Evolutionary conservation across 345 rosid species (phyloP).

Genomic region (Trapa incisa): DNA sequence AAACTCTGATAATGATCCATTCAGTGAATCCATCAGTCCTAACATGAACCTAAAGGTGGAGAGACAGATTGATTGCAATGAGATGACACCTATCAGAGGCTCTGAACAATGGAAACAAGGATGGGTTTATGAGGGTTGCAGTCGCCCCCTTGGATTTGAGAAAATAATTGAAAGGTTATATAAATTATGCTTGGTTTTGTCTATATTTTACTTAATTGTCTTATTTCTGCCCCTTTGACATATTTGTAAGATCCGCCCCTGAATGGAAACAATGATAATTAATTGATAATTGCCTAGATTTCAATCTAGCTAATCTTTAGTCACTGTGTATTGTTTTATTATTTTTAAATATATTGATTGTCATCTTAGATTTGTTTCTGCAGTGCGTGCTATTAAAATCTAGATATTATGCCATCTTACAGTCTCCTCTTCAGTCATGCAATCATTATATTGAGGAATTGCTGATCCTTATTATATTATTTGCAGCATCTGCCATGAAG

Average conservation of each 20-base stretch:
- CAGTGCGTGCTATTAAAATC: background rate
- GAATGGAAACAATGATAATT: background rate
- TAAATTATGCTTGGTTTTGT: no score
- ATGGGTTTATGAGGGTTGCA: no score
- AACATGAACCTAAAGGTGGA: background rate
- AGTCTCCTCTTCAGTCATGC: background rate
- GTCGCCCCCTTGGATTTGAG: no score
- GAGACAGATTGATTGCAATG: background rate
- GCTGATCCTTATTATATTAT: background rate
- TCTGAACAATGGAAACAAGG: background rate
- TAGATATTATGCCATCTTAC: background rate
- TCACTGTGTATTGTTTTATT: background rate
- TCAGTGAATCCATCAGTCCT: background rate
- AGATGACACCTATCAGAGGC: background rate
- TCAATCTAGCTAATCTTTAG: background rate
- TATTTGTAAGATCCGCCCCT: no score
- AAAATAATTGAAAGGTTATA: no score
- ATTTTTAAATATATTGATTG: background rate
- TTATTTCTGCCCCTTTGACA: no score
- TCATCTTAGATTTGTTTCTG: constrained; percentile 1
- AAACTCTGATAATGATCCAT: background rate
- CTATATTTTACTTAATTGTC: no score
- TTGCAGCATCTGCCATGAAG: constrained; percentile 41
- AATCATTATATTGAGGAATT: background rate
- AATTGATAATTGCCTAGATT: background rate